These are phyloP conservation scores for Aspergillus homomorphus DNA, from an alignment of 495 filamentous ascomycete species.

Conservation along the genomic window DNA sequence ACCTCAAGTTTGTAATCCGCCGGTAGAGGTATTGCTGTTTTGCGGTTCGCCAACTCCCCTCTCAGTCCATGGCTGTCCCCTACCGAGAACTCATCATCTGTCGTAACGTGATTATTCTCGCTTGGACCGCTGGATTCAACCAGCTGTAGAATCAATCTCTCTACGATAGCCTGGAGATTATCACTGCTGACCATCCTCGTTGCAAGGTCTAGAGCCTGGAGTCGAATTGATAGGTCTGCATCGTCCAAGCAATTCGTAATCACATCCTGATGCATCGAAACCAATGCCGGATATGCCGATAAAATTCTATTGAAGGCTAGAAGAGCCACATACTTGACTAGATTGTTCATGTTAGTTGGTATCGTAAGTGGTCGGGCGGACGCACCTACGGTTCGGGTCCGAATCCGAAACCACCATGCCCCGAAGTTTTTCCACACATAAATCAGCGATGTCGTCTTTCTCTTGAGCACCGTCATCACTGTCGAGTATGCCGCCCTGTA, in stretches of 20 bases:
- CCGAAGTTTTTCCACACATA: slow-evolving; percentile 89
- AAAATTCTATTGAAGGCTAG: slow-evolving; percentile 94
- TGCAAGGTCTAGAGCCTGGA: slow-evolving; percentile 86
- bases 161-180: slow-evolving; percentile 77
- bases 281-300: slow-evolving; percentile 78
- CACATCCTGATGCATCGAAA: slow-evolving; percentile 88
- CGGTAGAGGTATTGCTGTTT: slow-evolving; percentile 51
- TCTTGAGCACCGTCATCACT: slow-evolving; percentile 71
- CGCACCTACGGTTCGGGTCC: slow-evolving; percentile 77
- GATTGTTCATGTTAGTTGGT: not conserved
- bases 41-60: slow-evolving; percentile 16
- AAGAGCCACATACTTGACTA: slow-evolving; percentile 96
- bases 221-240: slow-evolving; percentile 90
- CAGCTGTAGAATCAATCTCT: slow-evolving; percentile 81
- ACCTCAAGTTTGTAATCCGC: slow-evolving; percentile 79
- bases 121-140: slow-evolving; percentile 44
- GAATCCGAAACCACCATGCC: slow-evolving; percentile 91
- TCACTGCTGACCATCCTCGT: slow-evolving; percentile 87
- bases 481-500: slow-evolving; percentile 90
- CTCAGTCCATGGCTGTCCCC: not conserved
- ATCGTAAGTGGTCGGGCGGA: not conserved
- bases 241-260: slow-evolving; percentile 96
- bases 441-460: slow-evolving; percentile 85
- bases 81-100: slow-evolving; percentile 4
- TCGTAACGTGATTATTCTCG: slow-evolving; percentile 4